Evolutionary conservation across 371 early-diverging fungal species (phyloP).

Genomic region (Choanephora cucurbitarum): DNA sequence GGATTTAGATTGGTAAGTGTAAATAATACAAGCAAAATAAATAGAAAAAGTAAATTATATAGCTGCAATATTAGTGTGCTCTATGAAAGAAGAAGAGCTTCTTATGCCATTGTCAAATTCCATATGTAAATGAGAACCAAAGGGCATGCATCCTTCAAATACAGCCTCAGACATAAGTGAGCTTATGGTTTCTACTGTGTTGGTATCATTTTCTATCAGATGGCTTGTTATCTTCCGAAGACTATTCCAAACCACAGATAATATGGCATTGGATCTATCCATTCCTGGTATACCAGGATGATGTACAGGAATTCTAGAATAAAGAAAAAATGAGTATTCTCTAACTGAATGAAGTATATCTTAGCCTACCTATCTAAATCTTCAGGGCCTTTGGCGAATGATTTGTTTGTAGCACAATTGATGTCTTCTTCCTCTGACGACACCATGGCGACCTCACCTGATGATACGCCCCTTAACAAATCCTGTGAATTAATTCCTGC

Average conservation of each 20-base stretch:
- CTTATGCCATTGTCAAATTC: slow-evolving; percentile 32
- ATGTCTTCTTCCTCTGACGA: slow-evolving; percentile 16
- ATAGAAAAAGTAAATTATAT: background rate
- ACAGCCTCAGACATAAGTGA: slow-evolving; percentile 46
- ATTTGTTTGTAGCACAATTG: slow-evolving; percentile 8
- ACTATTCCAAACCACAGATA: slow-evolving; percentile 44
- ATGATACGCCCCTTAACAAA: slow-evolving; percentile 7
- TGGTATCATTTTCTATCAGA: slow-evolving; percentile 46
- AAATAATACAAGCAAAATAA: background rate
- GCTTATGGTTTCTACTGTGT: slow-evolving; percentile 41
- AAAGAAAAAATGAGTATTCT: background rate
- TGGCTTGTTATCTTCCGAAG: slow-evolving; percentile 40
- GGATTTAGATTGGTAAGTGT: background rate
- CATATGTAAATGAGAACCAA: slow-evolving; percentile 51
- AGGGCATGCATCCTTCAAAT: slow-evolving; percentile 48
- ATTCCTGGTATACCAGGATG: slow-evolving; percentile 43
- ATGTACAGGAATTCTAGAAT: slow-evolving; percentile 46
- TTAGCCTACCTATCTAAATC: slow-evolving; percentile 40
- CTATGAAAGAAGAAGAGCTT: slow-evolving; percentile 12
- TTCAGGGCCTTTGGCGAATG: slow-evolving; percentile 20
- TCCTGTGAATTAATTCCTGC: slow-evolving; percentile 22
- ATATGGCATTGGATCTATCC: slow-evolving; percentile 36
- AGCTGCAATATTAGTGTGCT: slow-evolving; percentile 11
- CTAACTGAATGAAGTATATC: no score
- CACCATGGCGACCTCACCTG: slow-evolving; percentile 20